These are phyloP conservation scores for Phytophthora sansomeana DNA, from an alignment of 352 stramenopile species.

Conservation along the genomic window DNA sequence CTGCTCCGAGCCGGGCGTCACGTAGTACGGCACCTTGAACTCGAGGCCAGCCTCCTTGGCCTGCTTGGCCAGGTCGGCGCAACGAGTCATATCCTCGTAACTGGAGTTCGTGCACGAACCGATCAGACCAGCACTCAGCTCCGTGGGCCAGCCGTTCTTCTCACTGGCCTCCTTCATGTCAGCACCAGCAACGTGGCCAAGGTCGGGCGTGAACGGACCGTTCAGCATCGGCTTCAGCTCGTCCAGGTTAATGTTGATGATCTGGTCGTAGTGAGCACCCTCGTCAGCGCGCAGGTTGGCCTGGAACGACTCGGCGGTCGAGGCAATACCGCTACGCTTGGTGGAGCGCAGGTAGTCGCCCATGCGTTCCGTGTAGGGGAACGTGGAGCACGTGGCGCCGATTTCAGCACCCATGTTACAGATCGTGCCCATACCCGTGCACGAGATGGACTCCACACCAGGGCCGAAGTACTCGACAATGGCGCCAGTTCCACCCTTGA, in stretches of 20 bases:
- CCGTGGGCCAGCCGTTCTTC: slow-evolving; percentile 92
- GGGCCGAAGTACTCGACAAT: slow-evolving; percentile 95
- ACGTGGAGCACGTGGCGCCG: slow-evolving; percentile 94
- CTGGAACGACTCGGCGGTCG: slow-evolving; percentile 87
- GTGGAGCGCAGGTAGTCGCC: slow-evolving; percentile 93
- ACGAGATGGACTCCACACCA: slow-evolving; percentile 94
- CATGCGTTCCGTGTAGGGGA: slow-evolving; percentile 94
- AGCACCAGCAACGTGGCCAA: slow-evolving; percentile 83
- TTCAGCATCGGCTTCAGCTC: slow-evolving; percentile 92
- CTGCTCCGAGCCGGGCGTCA: slow-evolving; percentile 94
- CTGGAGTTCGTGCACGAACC: slow-evolving; percentile 96
- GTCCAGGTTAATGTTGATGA: slow-evolving; percentile 95
- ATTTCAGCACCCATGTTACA: slow-evolving; percentile 97
- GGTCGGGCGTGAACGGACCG: slow-evolving; percentile 93
- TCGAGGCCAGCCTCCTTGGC: slow-evolving; percentile 84
- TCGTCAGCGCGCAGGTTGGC: slow-evolving; percentile 91
- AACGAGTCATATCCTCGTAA: slow-evolving; percentile 95
- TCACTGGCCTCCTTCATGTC: slow-evolving; percentile 74
- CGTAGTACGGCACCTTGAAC: slow-evolving; percentile 94
- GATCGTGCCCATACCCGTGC: slow-evolving; percentile 95
- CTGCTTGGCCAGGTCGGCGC: slow-evolving; percentile 90
- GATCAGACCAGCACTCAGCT: slow-evolving; percentile 93
- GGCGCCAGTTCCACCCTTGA: slow-evolving; percentile 93
- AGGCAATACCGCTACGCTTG: slow-evolving; percentile 89
- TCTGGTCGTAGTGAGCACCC: slow-evolving; percentile 93